Conservation (phyloP, 2,329 filamentous ascomycete genomes). For the Aspergillus terreus region DNA sequence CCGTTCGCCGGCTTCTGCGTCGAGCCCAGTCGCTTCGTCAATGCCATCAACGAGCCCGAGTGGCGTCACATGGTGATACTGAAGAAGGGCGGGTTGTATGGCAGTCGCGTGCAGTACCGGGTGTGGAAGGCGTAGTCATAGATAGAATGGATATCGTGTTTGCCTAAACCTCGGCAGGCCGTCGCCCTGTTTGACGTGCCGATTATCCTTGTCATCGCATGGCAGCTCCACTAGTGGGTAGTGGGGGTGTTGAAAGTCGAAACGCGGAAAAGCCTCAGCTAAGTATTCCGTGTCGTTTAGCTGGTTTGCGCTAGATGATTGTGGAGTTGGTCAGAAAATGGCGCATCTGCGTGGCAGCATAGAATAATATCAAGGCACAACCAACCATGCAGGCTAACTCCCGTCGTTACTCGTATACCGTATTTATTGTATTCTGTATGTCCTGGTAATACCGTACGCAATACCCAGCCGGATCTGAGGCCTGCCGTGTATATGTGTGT, state of each 20-base stretch:
- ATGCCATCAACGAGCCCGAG: slow-evolving; percentile 75
- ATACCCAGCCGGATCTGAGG: not conserved
- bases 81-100: slow-evolving; percentile 81
- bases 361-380: too few species aligned
- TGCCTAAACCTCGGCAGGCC: too few species aligned
- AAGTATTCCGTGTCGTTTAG: not conserved
- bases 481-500: not conserved
- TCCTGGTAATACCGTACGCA: not conserved
- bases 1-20: slow-evolving; percentile 79
- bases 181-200: too few species aligned
- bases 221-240: too few species aligned
- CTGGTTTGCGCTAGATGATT: too few species aligned
- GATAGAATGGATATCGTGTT: too few species aligned
- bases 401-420: too few species aligned
- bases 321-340: not conserved
- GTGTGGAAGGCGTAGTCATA: slow-evolving; percentile 65
- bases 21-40: slow-evolving; percentile 87
- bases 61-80: slow-evolving; percentile 77
- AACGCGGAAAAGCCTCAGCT: not conserved
- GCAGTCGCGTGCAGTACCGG: slow-evolving; percentile 75
- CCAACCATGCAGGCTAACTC: too few species aligned
- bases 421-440: too few species aligned
- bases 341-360: not conserved
- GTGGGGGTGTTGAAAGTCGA: too few species aligned
- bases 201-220: too few species aligned